Evolutionary conservation across 768 basidiomycete species (phyloP).

Genomic region (Pisolithus orientalis): DNA sequence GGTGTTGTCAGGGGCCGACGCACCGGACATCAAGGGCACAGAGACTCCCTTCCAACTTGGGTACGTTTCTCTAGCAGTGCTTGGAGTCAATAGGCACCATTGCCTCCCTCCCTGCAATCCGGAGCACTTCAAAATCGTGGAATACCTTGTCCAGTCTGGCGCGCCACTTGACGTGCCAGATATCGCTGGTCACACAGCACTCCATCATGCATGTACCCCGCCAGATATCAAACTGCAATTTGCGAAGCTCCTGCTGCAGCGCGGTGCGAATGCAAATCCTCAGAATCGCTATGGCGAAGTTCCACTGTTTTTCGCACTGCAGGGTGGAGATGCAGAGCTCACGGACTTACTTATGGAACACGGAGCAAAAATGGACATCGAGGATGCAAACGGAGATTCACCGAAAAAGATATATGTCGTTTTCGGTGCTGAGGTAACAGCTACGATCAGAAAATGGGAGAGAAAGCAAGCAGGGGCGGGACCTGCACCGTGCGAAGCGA

Average conservation of each 20-base stretch:
- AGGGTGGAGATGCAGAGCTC: conserved; percentile 24
- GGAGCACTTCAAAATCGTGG: conserved; percentile 31
- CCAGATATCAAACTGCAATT: conserved; percentile 23
- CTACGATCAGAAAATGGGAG: conserved; percentile 40
- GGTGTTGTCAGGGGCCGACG: conserved; percentile 21
- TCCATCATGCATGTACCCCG: conserved; percentile 39
- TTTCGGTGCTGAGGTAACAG: conserved; percentile 40
- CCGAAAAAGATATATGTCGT: conserved; percentile 25
- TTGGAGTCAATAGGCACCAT: conserved; percentile 35
- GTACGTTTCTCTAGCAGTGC: conserved; percentile 34
- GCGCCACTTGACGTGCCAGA: conserved; percentile 36
- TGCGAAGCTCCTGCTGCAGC: conserved; percentile 34
- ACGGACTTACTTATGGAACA: conserved; percentile 45
- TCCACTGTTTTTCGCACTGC: conserved; percentile 31
- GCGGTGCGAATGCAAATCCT: conserved; percentile 43
- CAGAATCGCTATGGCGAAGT: conserved; percentile 46
- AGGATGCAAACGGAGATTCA: conserved; percentile 33
- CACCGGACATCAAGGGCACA: conserved; percentile 32
- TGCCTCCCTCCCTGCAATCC: conserved; percentile 9
- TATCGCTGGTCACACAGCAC: conserved; percentile 43
- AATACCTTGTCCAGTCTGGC: conserved; percentile 36
- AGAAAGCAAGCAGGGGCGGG: conserved; percentile 37
- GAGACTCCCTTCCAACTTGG: conserved; percentile 41
- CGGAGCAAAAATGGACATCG: conserved; percentile 38
- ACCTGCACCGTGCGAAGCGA: conserved; percentile 36